Evolutionary conservation across 495 filamentous ascomycete species (phyloP).

Genomic region (Podospora conica): DNA sequence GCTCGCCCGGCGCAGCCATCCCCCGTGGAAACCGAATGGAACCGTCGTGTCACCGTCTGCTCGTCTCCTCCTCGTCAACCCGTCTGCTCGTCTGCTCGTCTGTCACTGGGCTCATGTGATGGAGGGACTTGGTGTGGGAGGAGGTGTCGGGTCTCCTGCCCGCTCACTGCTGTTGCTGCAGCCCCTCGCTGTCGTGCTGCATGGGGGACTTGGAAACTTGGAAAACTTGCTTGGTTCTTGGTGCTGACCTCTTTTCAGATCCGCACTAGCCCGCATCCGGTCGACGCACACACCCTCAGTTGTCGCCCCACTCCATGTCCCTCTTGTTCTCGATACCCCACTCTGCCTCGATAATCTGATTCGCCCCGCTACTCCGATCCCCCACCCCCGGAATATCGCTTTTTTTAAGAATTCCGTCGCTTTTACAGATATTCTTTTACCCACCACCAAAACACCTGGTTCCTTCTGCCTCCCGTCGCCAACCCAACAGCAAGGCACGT

Average conservation of each 20-base stretch:
- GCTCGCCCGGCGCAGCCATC: not conserved
- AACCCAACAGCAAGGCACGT: not conserved
- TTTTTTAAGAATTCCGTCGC: not conserved
- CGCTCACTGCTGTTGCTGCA: not conserved
- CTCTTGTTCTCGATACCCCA: not conserved
- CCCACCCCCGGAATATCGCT: no score
- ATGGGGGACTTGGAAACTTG: not conserved
- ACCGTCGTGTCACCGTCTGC: not conserved
- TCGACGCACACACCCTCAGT: not conserved
- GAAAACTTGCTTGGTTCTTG: not conserved
- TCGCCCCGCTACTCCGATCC: not conserved
- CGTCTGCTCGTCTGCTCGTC: not conserved
- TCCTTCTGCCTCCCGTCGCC: no score
- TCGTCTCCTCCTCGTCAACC: not conserved
- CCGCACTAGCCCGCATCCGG: conserved; percentile 7
- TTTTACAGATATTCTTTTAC: not conserved
- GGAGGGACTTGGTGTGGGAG: not conserved
- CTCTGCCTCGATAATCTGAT: not conserved
- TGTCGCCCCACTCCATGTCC: not conserved
- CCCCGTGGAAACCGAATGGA: not conserved
- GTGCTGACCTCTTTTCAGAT: conserved; percentile 14
- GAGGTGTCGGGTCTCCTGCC: not conserved
- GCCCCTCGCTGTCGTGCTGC: conserved; percentile 1
- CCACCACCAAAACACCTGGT: no score
- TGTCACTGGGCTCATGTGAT: not conserved